Conservation (phyloP, 140 eudicot genomes). For the Ambrosia hybrid region DNA sequence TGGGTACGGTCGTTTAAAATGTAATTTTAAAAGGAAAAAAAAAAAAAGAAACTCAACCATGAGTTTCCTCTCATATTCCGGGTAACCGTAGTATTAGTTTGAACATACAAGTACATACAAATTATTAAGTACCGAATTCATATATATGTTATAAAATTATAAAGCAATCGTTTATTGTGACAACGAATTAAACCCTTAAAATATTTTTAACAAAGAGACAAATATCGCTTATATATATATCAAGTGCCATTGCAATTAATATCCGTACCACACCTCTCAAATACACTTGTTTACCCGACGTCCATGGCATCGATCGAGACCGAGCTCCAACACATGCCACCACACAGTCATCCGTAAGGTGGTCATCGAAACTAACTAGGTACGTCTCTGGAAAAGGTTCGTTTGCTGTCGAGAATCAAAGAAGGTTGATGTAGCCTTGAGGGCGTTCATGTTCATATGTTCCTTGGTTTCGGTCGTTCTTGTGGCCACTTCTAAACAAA, state of each 20-base stretch:
- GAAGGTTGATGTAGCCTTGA: slow-evolving; percentile 12
- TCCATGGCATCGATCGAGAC: slow-evolving; percentile 13
- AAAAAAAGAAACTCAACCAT: too few relatives aligned
- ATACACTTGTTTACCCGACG: too few relatives aligned
- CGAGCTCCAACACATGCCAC: background rate
- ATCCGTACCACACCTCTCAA: background rate
- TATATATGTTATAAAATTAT: too few relatives aligned
- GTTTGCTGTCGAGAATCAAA: background rate
- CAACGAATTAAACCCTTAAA: background rate
- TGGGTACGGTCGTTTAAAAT: too few relatives aligned
- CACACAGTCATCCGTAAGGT: background rate
- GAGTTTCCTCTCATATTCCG: too few relatives aligned
- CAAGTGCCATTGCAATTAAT: background rate
- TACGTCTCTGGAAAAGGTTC: background rate
- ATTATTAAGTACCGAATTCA: too few relatives aligned
- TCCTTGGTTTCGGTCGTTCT: slow-evolving; percentile 12
- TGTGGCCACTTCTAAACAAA: slow-evolving; percentile 26
- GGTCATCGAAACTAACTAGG: slow-evolving; percentile 17
- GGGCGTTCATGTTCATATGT: slow-evolving; percentile 15
- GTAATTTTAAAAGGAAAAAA: too few relatives aligned
- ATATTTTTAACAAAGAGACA: background rate
- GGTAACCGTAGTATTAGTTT: too few relatives aligned
- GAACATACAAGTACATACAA: too few relatives aligned
- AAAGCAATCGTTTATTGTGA: background rate
- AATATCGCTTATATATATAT: background rate